Evolutionary conservation across 805 yeast genomes (phyloP).

Genomic region (Hanseniaspora lachancei): DNA sequence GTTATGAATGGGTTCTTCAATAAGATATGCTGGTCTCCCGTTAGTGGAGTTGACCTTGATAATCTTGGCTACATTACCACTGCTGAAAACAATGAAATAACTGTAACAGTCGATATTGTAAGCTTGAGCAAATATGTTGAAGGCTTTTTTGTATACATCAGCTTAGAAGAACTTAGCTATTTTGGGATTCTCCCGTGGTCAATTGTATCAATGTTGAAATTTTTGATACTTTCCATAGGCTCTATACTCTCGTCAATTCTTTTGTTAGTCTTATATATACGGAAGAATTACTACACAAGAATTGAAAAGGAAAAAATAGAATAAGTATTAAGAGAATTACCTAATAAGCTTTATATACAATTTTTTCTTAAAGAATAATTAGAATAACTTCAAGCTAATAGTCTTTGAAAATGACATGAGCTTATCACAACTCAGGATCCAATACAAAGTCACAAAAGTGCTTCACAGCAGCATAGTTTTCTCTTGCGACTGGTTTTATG

Average conservation of each 20-base stretch:
- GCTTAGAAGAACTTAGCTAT: not conserved
- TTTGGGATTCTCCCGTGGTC: conserved; percentile 4
- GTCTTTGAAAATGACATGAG: no score
- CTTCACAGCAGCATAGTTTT: conserved; percentile 52
- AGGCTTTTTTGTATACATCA: not conserved
- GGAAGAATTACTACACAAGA: not conserved
- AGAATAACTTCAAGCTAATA: no score
- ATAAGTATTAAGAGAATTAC: not conserved
- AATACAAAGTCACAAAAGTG: conserved; percentile 49
- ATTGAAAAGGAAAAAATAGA: not conserved
- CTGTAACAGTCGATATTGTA: not conserved
- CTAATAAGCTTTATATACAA: no score
- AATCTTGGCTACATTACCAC: not conserved
- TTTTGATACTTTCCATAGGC: not conserved
- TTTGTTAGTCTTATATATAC: not conserved
- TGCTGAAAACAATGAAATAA: not conserved
- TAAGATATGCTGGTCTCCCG: conserved; percentile 7
- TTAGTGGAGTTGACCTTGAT: not conserved
- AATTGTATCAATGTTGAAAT: not conserved
- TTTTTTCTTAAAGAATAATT: no score
- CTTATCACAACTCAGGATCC: conserved; percentile 28
- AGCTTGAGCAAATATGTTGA: not conserved
- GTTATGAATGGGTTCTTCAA: not conserved
- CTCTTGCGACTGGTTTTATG: conserved; percentile 66
- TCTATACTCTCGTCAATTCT: not conserved